These are phyloP conservation scores for Alternaria ethzedia DNA, from an alignment of 2,329 filamentous ascomycete species.

Conservation along the genomic window DNA sequence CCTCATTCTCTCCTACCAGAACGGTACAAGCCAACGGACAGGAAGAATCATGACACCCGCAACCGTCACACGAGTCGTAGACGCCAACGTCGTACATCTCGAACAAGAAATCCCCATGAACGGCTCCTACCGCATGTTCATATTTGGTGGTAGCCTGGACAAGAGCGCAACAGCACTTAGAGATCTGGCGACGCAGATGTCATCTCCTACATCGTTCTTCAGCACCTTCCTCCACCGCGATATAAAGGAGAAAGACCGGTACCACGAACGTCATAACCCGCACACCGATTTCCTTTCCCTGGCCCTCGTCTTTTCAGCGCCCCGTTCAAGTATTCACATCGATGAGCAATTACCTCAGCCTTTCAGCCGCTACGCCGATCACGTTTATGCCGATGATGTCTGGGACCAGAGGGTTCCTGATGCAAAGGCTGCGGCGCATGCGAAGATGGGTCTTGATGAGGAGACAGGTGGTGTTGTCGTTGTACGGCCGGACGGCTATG, in stretches of 20 bases:
- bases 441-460: slow-evolving; percentile 81
- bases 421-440: slow-evolving; percentile 77
- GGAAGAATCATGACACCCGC: slow-evolving; percentile 79
- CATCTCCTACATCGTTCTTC: slow-evolving; percentile 75
- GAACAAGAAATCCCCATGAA: slow-evolving; percentile 91
- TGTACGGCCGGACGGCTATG: slow-evolving; percentile 85
- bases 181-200: slow-evolving; percentile 72
- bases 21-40: slow-evolving; percentile 66
- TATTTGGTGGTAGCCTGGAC: slow-evolving; percentile 77
- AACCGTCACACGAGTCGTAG: slow-evolving; percentile 83
- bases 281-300: slow-evolving; percentile 84
- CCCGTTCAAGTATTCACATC: slow-evolving; percentile 75
- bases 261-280: slow-evolving; percentile 84
- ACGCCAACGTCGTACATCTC: slow-evolving; percentile 87
- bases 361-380: slow-evolving; percentile 77
- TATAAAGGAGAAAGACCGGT: slow-evolving; percentile 54
- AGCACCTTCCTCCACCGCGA: slow-evolving; percentile 68
- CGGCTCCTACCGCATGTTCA: slow-evolving; percentile 83
- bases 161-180: slow-evolving; percentile 66
- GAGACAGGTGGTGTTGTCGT: slow-evolving; percentile 80
- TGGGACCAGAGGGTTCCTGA: slow-evolving; percentile 73
- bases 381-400: slow-evolving; percentile 86
- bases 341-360: slow-evolving; percentile 71
- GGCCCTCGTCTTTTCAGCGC: slow-evolving; percentile 74
- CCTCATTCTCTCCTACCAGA: slow-evolving; percentile 67